Conservation (phyloP, 23 red algal genomes). For the Gracilaria caudata region DNA sequence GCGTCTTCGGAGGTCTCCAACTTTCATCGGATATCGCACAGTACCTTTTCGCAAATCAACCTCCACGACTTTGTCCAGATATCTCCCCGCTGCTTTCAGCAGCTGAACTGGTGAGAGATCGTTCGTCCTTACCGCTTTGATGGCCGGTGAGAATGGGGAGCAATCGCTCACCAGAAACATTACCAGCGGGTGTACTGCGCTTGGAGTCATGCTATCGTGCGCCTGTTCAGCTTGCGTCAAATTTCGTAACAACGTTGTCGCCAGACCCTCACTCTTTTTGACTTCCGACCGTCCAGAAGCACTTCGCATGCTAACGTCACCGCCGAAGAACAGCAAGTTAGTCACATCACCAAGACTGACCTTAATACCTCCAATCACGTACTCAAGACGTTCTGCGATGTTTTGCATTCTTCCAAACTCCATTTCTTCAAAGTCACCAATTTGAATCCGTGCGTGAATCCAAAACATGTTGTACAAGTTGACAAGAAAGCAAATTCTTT, state of each 20-base stretch:
- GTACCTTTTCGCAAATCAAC: conserved; percentile 5
- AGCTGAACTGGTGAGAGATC: neutral
- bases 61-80: conserved; percentile 29
- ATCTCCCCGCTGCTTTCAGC: conserved; percentile 26
- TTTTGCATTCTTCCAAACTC: conserved; percentile 47
- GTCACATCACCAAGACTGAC: conserved; percentile 78
- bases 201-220: neutral
- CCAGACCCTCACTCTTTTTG: neutral
- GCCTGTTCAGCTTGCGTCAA: neutral
- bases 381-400: conserved; percentile 47
- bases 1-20: conserved; percentile 2
- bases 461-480: conserved; percentile 93
- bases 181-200: conserved; percentile 15
- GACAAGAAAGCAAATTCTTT: conserved; percentile 89
- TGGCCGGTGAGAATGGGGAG: conserved; percentile 34
- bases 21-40: conserved; percentile 28
- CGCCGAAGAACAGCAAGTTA: neutral
- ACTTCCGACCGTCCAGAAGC: no score
- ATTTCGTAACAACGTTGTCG: neutral
- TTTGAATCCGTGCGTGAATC: conserved; percentile 79
- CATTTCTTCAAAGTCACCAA: conserved; percentile 55
- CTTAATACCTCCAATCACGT: conserved; percentile 76
- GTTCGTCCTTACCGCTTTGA: conserved; percentile 7
- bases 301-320: neutral
- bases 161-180: conserved; percentile 30